These are phyloP conservation scores for Pisolithus sp. DNA, from an alignment of 768 basidiomycete genomes.

Conservation along the genomic window DNA sequence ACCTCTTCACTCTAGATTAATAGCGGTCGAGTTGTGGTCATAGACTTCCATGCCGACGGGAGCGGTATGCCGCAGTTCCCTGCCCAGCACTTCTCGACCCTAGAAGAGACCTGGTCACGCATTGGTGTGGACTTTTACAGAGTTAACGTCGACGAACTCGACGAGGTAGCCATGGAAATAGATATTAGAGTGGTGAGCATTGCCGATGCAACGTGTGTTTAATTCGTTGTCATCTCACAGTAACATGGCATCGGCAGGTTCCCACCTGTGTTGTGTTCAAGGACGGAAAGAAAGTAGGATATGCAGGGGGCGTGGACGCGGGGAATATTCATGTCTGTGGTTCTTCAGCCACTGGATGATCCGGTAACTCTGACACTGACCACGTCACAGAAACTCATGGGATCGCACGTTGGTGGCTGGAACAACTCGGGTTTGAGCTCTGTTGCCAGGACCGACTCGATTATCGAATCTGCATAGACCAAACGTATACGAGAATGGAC, in stretches of 20 bases:
- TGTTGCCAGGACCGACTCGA: neutral
- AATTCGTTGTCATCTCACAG: no score
- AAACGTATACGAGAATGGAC: neutral
- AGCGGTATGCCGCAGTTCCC: slow-evolving; percentile 6
- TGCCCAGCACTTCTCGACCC: slow-evolving; percentile 9
- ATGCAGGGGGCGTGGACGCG: slow-evolving; percentile 20
- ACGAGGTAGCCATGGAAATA: slow-evolving; percentile 49
- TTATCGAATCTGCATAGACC: neutral
- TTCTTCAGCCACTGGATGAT: slow-evolving; percentile 4
- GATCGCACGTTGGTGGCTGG: slow-evolving; percentile 11
- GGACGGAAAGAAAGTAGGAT: slow-evolving; percentile 22
- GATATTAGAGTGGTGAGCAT: slow-evolving; percentile 53
- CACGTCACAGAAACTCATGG: slow-evolving; percentile 15
- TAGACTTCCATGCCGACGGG: slow-evolving; percentile 18
- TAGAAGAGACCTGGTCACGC: slow-evolving; percentile 19
- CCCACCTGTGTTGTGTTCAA: slow-evolving; percentile 26
- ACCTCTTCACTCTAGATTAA: slow-evolving; percentile 16
- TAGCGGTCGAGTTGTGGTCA: slow-evolving; percentile 18
- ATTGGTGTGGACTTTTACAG: slow-evolving; percentile 56
- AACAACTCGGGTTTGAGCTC: neutral
- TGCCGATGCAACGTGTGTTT: neutral
- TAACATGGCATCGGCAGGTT: slow-evolving; percentile 6
- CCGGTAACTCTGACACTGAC: neutral
- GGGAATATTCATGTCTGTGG: slow-evolving; percentile 20
- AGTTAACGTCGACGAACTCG: slow-evolving; percentile 62